These are phyloP conservation scores for Ogataea ramenticola DNA, from an alignment of 805 yeast species.

Conservation along the genomic window DNA sequence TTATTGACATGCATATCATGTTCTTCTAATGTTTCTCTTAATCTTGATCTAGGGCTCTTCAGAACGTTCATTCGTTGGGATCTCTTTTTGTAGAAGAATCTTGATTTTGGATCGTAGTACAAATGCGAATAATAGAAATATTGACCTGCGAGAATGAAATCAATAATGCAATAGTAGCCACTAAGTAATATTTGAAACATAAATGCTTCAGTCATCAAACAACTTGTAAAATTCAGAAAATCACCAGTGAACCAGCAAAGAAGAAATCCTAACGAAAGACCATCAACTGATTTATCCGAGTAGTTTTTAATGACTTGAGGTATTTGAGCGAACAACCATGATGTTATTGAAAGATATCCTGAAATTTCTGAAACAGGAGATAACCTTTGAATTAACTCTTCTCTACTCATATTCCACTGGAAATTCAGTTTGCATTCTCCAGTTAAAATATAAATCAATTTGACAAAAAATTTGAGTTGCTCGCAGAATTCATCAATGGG, in stretches of 20 bases:
- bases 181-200: constrained; percentile 41
- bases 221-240: constrained; percentile 42
- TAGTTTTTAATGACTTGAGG: constrained; percentile 64
- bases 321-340: constrained; percentile 70
- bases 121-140: constrained; percentile 40
- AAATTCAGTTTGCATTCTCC: constrained; percentile 15
- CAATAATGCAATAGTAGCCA: constrained; percentile 42
- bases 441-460: constrained; percentile 15
- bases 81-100: constrained; percentile 16
- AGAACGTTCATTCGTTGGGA: constrained; percentile 8
- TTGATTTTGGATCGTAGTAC: constrained; percentile 28
- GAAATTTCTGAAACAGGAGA: constrained; percentile 21
- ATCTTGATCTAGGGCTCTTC: constrained; percentile 17
- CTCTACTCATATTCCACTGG: constrained; percentile 5
- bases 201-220: constrained; percentile 40
- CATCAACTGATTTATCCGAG: constrained; percentile 54
- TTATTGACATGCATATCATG: not conserved
- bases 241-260: constrained; percentile 63
- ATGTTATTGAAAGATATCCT: constrained; percentile 35
- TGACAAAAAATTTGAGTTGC: constrained; percentile 15
- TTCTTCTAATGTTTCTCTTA: constrained; percentile 13
- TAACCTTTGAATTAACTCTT: constrained; percentile 10
- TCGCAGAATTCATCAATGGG: constrained; percentile 9
- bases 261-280: constrained; percentile 55
- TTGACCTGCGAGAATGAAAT: constrained; percentile 36